Percentiles rank a stretch among this genome's conserved stretches.
Conservation (phyloP, 306 rosid genomes). For the Mimosa bimucronata region DNA sequence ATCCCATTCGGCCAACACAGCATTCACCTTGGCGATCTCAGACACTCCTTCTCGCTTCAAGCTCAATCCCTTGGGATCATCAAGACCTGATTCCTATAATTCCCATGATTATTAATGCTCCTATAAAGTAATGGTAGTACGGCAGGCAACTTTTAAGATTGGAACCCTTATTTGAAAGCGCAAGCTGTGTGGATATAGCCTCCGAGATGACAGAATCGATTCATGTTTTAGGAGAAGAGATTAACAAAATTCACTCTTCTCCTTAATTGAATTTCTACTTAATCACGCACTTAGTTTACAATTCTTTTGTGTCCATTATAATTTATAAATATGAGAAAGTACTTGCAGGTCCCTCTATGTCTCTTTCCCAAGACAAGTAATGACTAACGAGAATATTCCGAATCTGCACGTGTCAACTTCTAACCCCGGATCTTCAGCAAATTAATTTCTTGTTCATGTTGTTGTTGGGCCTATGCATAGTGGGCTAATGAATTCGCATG, state of each 20-base stretch:
- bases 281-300: background rate
- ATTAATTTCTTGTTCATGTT: background rate
- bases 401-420: too few relatives aligned
- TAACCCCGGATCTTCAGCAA: background rate
- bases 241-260: conserved; percentile 21
- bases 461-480: background rate
- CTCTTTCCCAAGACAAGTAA: conserved; percentile 10
- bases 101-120: background rate
- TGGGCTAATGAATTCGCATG: background rate
- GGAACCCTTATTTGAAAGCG: conserved; percentile 14
- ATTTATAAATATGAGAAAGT: background rate
- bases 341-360: conserved; percentile 11
- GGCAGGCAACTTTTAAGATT: background rate
- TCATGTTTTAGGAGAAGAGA: conserved; percentile 25
- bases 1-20: conserved; percentile 71
- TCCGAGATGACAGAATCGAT: conserved; percentile 10
- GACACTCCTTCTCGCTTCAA: conserved; percentile 67
- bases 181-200: conserved; percentile 34
- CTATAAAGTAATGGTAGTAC: background rate
- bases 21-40: conserved; percentile 63
- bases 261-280: background rate
- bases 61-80: conserved; percentile 58
- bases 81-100: conserved; percentile 46
- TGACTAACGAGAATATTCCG: conserved; percentile 15
- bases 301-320: background rate